These are phyloP conservation scores for Phytophthora constricta DNA, from an alignment of 352 stramenopile species.

Conservation along the genomic window DNA sequence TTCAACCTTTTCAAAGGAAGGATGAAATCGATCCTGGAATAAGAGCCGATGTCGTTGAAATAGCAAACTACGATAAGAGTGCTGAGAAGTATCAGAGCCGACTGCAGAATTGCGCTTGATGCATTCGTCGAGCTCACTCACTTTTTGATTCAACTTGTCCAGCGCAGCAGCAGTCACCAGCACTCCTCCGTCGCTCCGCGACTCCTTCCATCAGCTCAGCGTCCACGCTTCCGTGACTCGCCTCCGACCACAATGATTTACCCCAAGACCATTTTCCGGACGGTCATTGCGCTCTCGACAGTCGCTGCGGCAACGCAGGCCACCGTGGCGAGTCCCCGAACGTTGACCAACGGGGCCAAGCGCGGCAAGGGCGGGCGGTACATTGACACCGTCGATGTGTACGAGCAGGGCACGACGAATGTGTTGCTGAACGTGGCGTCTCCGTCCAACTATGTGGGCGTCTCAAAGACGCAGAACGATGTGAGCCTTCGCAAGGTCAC, in stretches of 20 bases:
- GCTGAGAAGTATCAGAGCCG: no score
- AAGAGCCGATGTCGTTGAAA: no score
- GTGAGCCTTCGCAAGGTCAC: constrained; percentile 43
- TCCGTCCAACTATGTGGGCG: constrained; percentile 46
- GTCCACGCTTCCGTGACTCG: constrained; percentile 34
- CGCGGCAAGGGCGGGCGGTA: constrained; percentile 30
- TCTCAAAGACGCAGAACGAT: constrained; percentile 37
- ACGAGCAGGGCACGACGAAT: constrained; percentile 21
- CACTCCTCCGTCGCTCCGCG: constrained; percentile 22
- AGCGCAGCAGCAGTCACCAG: constrained; percentile 28
- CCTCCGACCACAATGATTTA: constrained; percentile 58
- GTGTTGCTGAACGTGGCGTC: constrained; percentile 34
- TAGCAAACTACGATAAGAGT: no score
- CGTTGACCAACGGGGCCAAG: constrained; percentile 21
- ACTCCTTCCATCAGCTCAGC: constrained; percentile 18
- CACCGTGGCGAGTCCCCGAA: constrained; percentile 33
- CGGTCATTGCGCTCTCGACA: constrained; percentile 63
- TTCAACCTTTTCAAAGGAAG: neutral
- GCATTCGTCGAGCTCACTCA: no score
- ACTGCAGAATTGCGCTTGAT: no score
- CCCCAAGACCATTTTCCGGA: constrained; percentile 60
- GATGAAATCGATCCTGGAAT: no score
- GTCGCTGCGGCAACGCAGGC: constrained; percentile 46
- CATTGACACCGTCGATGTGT: constrained; percentile 39
- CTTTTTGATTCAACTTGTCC: constrained; percentile 34